Conservation (phyloP, 768 basidiomycete species). For the Tulasnella sp. region DNA sequence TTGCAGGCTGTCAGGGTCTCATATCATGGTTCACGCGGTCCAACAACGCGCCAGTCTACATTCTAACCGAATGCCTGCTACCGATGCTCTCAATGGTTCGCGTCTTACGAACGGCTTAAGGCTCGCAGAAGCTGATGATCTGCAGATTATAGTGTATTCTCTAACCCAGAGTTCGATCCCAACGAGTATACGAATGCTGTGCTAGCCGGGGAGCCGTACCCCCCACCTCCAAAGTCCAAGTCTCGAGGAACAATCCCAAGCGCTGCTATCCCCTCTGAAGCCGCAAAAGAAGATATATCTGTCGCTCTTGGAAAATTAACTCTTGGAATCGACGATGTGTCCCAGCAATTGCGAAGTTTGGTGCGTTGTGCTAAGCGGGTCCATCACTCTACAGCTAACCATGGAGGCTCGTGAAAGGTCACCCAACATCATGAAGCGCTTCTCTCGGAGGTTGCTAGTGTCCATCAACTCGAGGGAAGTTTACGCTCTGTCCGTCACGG, state of each 20-base stretch:
- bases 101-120: not conserved
- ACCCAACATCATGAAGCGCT: conserved; percentile 72
- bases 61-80: too few relatives aligned
- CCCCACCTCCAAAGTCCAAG: conserved; percentile 26
- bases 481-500: conserved; percentile 55
- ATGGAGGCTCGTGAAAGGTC: conserved; percentile 37
- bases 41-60: too few relatives aligned
- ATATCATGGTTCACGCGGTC: too few relatives aligned
- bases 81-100: not conserved
- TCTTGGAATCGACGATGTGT: conserved; percentile 81
- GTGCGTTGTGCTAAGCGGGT: conserved; percentile 34
- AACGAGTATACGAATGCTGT: conserved; percentile 88
- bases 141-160: conserved; percentile 62
- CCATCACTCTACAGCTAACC: not conserved
- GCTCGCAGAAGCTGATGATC: not conserved
- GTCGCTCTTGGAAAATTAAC: conserved; percentile 81
- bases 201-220: conserved; percentile 71
- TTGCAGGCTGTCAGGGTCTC: too few relatives aligned
- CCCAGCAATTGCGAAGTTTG: conserved; percentile 76
- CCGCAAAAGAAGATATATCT: conserved; percentile 70
- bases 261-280: conserved; percentile 18
- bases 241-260: conserved; percentile 32
- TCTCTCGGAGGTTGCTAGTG: conserved; percentile 67
- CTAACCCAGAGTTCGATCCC: conserved; percentile 64
- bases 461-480: conserved; percentile 58